A percentile compares a stretch with the other conserved stretches of the same genome.
These are phyloP conservation scores for Linderina pennispora DNA, from an alignment of 192 early-diverging fungal genomes.

Conservation along the genomic window DNA sequence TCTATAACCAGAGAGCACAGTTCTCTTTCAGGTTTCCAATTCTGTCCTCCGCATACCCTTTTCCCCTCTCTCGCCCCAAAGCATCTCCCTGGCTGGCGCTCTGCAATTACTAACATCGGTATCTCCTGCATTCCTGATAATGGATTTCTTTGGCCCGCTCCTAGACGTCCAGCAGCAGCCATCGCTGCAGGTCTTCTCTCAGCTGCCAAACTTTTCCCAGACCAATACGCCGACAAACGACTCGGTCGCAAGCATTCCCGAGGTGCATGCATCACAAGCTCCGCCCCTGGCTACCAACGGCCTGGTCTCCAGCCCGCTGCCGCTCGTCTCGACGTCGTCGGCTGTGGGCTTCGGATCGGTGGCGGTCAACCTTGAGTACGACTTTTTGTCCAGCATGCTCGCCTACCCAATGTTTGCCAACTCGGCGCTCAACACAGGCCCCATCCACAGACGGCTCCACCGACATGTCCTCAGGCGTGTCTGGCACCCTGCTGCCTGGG, in stretches of 20 bases:
- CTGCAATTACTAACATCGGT: background rate
- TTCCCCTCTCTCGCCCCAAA: no score
- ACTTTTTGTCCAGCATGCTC: conserved; percentile 87
- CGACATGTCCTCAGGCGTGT: no score
- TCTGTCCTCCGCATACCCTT: no score
- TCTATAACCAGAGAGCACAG: no score
- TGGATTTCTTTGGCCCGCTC: conserved; percentile 29
- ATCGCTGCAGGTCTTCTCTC: conserved; percentile 8
- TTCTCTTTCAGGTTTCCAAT: no score
- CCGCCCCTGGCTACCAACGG: no score
- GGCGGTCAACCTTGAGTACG: conserved; percentile 82
- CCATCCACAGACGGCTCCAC: conserved; percentile 8
- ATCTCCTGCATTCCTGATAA: no score
- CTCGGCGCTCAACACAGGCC: conserved; percentile 10
- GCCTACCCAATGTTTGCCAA: conserved; percentile 49
- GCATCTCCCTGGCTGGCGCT: no score
- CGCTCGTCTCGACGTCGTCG: conserved; percentile 21
- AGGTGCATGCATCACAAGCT: background rate
- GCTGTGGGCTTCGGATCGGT: conserved; percentile 72
- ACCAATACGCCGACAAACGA: no score
- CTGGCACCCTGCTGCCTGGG: no score
- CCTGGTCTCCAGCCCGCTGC: no score
- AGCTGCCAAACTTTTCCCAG: no score
- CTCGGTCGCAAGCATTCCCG: background rate
- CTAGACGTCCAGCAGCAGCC: conserved; percentile 17